Evolutionary conservation across 306 rosid genomes (phyloP).

Genomic region (Begonia loranthoides): DNA sequence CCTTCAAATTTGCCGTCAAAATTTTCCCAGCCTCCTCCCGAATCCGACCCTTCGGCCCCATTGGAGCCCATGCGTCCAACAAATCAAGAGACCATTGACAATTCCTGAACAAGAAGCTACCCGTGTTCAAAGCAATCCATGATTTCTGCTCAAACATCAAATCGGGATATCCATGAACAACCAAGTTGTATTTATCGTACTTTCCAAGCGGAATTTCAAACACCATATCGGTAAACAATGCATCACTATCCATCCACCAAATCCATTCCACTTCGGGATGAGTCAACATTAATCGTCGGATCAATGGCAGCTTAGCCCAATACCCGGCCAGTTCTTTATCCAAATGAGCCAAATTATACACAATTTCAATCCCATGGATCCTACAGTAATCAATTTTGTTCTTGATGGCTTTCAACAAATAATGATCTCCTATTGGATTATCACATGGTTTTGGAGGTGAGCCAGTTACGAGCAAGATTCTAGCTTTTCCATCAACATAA

Average conservation of each 20-base stretch:
- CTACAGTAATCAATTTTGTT: slow-evolving; percentile 94
- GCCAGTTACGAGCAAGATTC: slow-evolving; percentile 75
- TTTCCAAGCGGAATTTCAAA: slow-evolving; percentile 62
- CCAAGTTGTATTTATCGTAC: slow-evolving; percentile 59
- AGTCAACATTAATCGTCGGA: slow-evolving; percentile 73
- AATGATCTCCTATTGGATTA: slow-evolving; percentile 91
- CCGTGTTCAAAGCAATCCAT: slow-evolving; percentile 94
- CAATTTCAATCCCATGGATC: slow-evolving; percentile 89
- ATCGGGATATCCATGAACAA: slow-evolving; percentile 92
- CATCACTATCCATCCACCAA: slow-evolving; percentile 99
- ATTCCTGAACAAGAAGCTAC: slow-evolving; percentile 76
- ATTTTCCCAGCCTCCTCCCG: slow-evolving; percentile 85
- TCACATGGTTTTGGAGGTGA: slow-evolving; percentile 97
- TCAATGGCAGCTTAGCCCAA: slow-evolving; percentile 94
- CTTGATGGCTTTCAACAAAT: slow-evolving; percentile 67
- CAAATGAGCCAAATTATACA: slow-evolving; percentile 88
- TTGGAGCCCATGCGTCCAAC: slow-evolving; percentile 98
- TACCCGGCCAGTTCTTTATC: slow-evolving; percentile 93
- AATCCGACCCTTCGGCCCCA: slow-evolving; percentile 84
- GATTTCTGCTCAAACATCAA: slow-evolving; percentile 86
- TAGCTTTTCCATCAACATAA: slow-evolving; percentile 51
- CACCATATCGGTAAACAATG: slow-evolving; percentile 84
- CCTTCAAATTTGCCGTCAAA: slow-evolving; percentile 79
- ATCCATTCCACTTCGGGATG: slow-evolving; percentile 99
- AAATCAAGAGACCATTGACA: slow-evolving; percentile 97